A percentile compares a stretch with the other conserved stretches of the same genome.
Evolutionary conservation across 1,139 yeast genomes (phyloP).

Genomic region (Suhomyces atakaporum): DNA sequence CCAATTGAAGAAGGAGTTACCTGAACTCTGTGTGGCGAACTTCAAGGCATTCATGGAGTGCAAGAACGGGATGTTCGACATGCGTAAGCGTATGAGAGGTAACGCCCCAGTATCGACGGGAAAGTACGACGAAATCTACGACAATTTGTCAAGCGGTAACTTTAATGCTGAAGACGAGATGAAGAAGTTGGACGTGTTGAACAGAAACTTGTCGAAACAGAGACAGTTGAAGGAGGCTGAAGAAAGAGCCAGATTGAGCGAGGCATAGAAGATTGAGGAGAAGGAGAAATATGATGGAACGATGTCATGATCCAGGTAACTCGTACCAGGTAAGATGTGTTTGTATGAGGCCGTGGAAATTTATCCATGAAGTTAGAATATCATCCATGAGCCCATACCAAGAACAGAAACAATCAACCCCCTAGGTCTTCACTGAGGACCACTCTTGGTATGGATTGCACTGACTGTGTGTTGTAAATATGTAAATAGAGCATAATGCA

Average conservation of each 20-base stretch:
- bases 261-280: neutral
- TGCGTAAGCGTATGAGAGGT: constrained; percentile 90
- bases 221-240: constrained; percentile 22
- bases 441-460: too few relatives aligned
- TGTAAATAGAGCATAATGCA: too few relatives aligned
- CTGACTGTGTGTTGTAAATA: too few relatives aligned
- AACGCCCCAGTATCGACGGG: constrained; percentile 94
- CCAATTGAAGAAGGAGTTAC: constrained; percentile 70
- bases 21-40: constrained; percentile 85
- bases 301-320: too few relatives aligned
- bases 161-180: constrained; percentile 82
- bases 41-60: constrained; percentile 87
- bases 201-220: constrained; percentile 44
- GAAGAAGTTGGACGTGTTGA: constrained; percentile 60
- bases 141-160: constrained; percentile 74
- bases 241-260: constrained; percentile 10
- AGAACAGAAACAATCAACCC: too few relatives aligned
- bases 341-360: too few relatives aligned
- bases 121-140: constrained; percentile 82
- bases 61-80: constrained; percentile 79
- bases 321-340: too few relatives aligned
- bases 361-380: too few relatives aligned
- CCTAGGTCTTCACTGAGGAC: too few relatives aligned
- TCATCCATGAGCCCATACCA: too few relatives aligned
- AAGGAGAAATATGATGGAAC: neutral